phyloP scores from a whole-genome alignment of 306 rosid genomes.

The Prunus davidiana region DNA sequence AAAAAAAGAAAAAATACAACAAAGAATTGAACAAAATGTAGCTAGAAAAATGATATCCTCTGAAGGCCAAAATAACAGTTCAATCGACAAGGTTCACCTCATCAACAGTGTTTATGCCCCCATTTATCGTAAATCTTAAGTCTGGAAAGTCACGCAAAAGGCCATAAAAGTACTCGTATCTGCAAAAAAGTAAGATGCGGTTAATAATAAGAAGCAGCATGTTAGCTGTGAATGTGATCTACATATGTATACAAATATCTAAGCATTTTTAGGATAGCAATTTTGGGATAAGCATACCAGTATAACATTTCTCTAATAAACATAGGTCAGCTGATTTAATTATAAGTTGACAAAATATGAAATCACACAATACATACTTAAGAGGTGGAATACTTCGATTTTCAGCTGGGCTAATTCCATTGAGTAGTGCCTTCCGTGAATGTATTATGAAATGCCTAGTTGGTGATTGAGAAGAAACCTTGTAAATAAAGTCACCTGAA shows the following conservation, averaged over 20 bases:
- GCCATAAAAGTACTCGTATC: constrained; percentile 90
- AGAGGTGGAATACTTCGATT: constrained; percentile 92
- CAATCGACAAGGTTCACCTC: constrained; percentile 60
- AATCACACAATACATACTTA: constrained; percentile 51
- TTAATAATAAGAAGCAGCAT: background rate
- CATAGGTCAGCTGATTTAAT: background rate
- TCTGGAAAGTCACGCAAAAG: constrained; percentile 96
- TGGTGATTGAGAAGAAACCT: constrained; percentile 93
- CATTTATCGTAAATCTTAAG: constrained; percentile 91
- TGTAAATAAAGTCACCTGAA: constrained; percentile 93
- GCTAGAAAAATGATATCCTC: background rate
- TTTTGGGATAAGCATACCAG: background rate
- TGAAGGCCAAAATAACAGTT: background rate
- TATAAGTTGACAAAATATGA: constrained; percentile 10
- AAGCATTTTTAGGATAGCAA: background rate
- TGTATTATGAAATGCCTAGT: constrained; percentile 85
- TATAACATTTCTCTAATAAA: background rate
- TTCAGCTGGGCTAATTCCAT: constrained; percentile 96
- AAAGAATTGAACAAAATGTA: background rate
- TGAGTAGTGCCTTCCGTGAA: constrained; percentile 92
- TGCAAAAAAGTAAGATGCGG: constrained; percentile 31
- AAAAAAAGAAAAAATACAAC: background rate
- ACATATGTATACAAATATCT: background rate
- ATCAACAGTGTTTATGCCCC: constrained; percentile 74
- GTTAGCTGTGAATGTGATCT: background rate